A percentile compares a stretch with the other conserved stretches of the same genome.
Evolutionary conservation across 2,329 filamentous ascomycete species (phyloP).

Genomic region (Trichoderma cornu-damae): DNA sequence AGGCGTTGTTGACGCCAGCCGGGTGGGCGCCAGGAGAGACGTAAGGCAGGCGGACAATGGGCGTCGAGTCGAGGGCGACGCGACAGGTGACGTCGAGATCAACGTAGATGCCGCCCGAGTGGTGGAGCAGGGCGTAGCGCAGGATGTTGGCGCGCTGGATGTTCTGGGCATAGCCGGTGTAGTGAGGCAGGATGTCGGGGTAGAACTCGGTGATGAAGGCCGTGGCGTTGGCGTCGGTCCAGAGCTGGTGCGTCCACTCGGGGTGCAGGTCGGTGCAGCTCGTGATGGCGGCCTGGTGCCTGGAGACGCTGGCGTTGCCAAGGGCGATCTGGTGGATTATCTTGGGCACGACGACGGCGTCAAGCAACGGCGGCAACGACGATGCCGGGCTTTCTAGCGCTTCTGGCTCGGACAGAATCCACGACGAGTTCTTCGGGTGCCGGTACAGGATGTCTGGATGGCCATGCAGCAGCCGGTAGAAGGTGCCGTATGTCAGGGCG

Average conservation of each 20-base stretch:
- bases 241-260: conserved; percentile 24
- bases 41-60: conserved; percentile 22
- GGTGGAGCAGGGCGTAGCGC: conserved; percentile 24
- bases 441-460: conserved; percentile 17
- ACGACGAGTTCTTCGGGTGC: conserved; percentile 4
- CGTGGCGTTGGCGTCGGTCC: conserved; percentile 26
- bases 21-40: conserved; percentile 24
- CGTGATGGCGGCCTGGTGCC: conserved; percentile 23
- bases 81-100: conserved; percentile 25
- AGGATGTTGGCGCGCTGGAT: conserved; percentile 26
- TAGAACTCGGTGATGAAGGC: conserved; percentile 23
- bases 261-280: conserved; percentile 23
- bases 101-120: conserved; percentile 26
- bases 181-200: conserved; percentile 24
- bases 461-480: conserved; percentile 16
- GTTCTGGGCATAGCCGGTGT: conserved; percentile 22
- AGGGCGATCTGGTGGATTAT: conserved; percentile 32
- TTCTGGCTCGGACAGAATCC: neutral
- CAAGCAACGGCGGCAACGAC: neutral
- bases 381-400: neutral
- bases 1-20: conserved; percentile 25
- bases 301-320: conserved; percentile 40
- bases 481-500: conserved; percentile 18
- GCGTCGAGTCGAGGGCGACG: conserved; percentile 22
- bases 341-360: conserved; percentile 18